Evolutionary conservation across 306 rosid genomes (phyloP).

Genomic region (Hylodesmum podocarpum): DNA sequence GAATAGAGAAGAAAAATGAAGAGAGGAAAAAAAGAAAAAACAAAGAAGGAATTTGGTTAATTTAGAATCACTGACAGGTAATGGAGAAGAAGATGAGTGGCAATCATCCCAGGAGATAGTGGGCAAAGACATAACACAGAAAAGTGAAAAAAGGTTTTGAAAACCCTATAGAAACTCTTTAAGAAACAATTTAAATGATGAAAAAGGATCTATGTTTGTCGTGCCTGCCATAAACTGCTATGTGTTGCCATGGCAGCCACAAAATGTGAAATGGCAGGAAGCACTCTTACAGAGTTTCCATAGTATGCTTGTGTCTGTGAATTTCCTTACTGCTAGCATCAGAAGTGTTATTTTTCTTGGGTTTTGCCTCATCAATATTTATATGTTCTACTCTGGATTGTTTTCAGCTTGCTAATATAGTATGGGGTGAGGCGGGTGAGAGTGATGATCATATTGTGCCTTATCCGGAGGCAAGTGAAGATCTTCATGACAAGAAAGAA

Average conservation of each 20-base stretch:
- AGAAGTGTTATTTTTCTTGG: not conserved
- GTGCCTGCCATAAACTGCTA: not conserved
- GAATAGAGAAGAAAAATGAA: not conserved
- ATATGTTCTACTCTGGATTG: slow-evolving; percentile 11
- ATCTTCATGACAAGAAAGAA: slow-evolving; percentile 50
- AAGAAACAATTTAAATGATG: not conserved
- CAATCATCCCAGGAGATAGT: not conserved
- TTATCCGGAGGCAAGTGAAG: slow-evolving; percentile 53
- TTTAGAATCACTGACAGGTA: not conserved
- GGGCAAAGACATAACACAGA: not conserved
- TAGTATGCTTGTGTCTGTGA: not conserved
- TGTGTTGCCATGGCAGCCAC: not conserved
- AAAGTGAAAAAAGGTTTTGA: not conserved
- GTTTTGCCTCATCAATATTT: slow-evolving; percentile 4
- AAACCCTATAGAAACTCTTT: not conserved
- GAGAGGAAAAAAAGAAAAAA: no score
- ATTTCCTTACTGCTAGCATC: not conserved
- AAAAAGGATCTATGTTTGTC: not conserved
- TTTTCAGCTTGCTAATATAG: slow-evolving; percentile 69
- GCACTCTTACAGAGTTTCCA: not conserved
- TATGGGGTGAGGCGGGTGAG: slow-evolving; percentile 72
- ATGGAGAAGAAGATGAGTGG: not conserved
- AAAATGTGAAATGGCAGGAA: not conserved
- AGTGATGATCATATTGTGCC: slow-evolving; percentile 82
- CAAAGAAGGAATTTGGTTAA: not conserved